Percentiles rank a stretch among this genome's conserved stretches.
Conservation (phyloP, 2,329 filamentous ascomycete species). For the Colletotrichum lindemuthianum region DNA sequence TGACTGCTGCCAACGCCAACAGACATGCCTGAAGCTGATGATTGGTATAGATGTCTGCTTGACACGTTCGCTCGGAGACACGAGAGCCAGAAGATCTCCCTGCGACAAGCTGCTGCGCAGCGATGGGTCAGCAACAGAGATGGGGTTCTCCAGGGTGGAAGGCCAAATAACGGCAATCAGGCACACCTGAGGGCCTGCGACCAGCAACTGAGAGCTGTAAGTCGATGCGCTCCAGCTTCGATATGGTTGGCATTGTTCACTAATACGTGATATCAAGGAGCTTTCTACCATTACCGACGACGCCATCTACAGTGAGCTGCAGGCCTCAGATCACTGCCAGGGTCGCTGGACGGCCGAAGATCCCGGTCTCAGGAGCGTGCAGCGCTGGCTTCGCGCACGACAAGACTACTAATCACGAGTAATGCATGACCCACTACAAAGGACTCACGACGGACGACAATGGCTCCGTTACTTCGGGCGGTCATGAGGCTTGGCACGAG, state of each 20-base stretch:
- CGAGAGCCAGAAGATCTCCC: conserved; percentile 72
- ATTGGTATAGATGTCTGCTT: conserved; percentile 59
- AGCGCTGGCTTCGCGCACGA: conserved; percentile 66
- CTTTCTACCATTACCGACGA: conserved; percentile 68
- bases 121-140: conserved; percentile 67
- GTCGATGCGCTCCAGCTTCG: conserved; percentile 40
- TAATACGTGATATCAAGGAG: conserved; percentile 54
- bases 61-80: conserved; percentile 71
- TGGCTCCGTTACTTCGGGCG: too few relatives aligned
- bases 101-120: conserved; percentile 68
- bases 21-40: neutral
- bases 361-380: conserved; percentile 65
- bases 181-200: conserved; percentile 64
- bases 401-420: conserved; percentile 32
- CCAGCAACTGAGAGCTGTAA: conserved; percentile 65
- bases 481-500: neutral
- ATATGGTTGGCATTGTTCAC: neutral
- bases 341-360: conserved; percentile 73
- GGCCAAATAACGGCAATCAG: conserved; percentile 58
- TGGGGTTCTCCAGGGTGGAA: conserved; percentile 61
- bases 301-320: conserved; percentile 64
- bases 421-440: neutral
- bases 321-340: conserved; percentile 61
- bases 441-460: neutral
- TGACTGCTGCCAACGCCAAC: conserved; percentile 29